Conservation (phyloP, 305 asterid species). For the Ilex paraguariensis region DNA sequence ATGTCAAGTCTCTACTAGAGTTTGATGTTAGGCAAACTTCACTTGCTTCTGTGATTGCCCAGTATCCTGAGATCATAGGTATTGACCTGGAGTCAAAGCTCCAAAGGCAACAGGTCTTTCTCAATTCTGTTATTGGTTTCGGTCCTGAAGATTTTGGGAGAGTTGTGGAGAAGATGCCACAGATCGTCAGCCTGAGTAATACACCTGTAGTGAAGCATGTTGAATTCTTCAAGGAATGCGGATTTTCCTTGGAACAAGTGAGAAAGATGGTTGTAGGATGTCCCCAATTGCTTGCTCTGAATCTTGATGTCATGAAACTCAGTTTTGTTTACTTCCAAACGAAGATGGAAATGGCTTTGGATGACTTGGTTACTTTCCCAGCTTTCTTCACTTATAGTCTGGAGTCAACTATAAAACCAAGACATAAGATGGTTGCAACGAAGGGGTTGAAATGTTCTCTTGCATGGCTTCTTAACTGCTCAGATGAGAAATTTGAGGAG, state of each 20-base stretch:
- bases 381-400: slow-evolving; percentile 90
- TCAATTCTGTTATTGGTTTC: slow-evolving; percentile 44
- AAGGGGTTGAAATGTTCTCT: slow-evolving; percentile 82
- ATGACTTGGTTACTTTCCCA: slow-evolving; percentile 84
- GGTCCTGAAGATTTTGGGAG: slow-evolving; percentile 68
- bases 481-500: slow-evolving; percentile 81
- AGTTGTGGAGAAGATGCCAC: slow-evolving; percentile 85
- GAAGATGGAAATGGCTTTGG: slow-evolving; percentile 68
- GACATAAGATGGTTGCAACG: slow-evolving; percentile 51
- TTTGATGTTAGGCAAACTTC: slow-evolving; percentile 52
- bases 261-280: slow-evolving; percentile 75
- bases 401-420: slow-evolving; percentile 74
- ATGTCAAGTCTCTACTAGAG: slow-evolving; percentile 55
- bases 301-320: slow-evolving; percentile 69
- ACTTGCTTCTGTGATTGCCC: slow-evolving; percentile 68
- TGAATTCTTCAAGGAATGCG: slow-evolving; percentile 59
- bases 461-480: slow-evolving; percentile 84
- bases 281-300: slow-evolving; percentile 86
- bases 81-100: slow-evolving; percentile 54
- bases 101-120: slow-evolving; percentile 40
- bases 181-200: slow-evolving; percentile 61
- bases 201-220: slow-evolving; percentile 59
- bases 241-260: slow-evolving; percentile 63
- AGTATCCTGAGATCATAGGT: slow-evolving; percentile 86
- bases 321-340: slow-evolving; percentile 59